phyloP scores from a whole-genome alignment of 1,139 yeast species.

The Nematodospora anomalae region DNA sequence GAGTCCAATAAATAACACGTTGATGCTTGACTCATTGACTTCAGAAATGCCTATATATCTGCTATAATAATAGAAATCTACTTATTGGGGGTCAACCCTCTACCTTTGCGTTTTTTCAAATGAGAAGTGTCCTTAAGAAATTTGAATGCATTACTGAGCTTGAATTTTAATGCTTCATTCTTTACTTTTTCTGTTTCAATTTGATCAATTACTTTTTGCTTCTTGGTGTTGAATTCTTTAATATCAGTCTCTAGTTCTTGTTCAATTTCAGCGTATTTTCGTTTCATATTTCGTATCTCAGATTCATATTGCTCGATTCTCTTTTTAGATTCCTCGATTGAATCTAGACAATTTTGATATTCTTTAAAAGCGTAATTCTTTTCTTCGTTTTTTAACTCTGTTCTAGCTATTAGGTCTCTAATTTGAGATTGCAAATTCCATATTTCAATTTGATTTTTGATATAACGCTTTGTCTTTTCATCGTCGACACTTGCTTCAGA shows the following conservation, averaged over 20 bases:
- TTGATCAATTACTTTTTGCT: constrained; percentile 23
- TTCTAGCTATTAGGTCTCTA: constrained; percentile 35
- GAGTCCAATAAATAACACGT: constrained; percentile 78
- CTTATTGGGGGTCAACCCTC: constrained; percentile 39
- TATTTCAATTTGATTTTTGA: constrained; percentile 35
- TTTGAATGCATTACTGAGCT: constrained; percentile 35
- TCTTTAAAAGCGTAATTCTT: constrained; percentile 67
- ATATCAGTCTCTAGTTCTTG: constrained; percentile 26
- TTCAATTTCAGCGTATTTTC: constrained; percentile 27
- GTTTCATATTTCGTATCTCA: constrained; percentile 28
- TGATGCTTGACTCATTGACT: constrained; percentile 69
- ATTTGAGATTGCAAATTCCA: constrained; percentile 41
- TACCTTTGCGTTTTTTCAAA: constrained; percentile 44
- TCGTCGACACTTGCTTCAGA: constrained; percentile 18
- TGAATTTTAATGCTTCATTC: constrained; percentile 27
- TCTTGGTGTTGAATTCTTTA: constrained; percentile 20
- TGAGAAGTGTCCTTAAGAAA: constrained; percentile 44
- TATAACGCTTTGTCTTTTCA: constrained; percentile 19
- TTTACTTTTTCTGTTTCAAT: constrained; percentile 23
- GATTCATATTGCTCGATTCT: constrained; percentile 37
- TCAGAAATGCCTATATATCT: constrained; percentile 76
- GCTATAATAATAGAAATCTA: constrained; percentile 31
- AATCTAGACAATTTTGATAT: constrained; percentile 55
- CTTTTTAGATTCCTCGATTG: constrained; percentile 52
- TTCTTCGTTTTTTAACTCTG: constrained; percentile 48